These are phyloP conservation scores for Pyrus communis DNA, from an alignment of 306 rosid genomes.

Conservation along the genomic window DNA sequence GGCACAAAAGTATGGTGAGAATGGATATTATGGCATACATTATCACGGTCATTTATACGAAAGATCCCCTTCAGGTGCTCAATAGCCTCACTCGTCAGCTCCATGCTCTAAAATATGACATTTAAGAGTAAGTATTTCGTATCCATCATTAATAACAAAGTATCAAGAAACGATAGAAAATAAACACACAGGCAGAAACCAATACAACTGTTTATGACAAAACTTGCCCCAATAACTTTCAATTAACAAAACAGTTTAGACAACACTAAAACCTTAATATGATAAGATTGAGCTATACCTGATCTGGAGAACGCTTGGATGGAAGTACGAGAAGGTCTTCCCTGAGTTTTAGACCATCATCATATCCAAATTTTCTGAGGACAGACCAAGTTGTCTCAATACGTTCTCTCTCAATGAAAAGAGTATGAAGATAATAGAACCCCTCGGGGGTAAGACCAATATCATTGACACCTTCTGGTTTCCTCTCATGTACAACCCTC, in stretches of 20 bases:
- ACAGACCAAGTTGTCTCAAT: slow-evolving; percentile 89
- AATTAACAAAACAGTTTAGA: slow-evolving; percentile 9
- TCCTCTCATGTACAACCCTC: slow-evolving; percentile 65
- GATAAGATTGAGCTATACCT: slow-evolving; percentile 38
- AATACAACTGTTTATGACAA: not conserved
- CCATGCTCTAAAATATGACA: slow-evolving; percentile 68
- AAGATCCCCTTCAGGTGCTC: slow-evolving; percentile 80
- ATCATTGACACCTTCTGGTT: slow-evolving; percentile 67
- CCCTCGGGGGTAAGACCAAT: slow-evolving; percentile 84
- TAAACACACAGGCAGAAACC: not conserved
- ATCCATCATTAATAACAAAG: not conserved
- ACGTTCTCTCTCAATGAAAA: slow-evolving; percentile 68
- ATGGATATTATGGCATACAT: slow-evolving; percentile 39
- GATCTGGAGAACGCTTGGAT: slow-evolving; percentile 67
- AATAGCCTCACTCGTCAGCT: slow-evolving; percentile 77
- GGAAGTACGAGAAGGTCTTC: slow-evolving; percentile 67
- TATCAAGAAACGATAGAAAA: not conserved
- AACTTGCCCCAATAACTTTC: not conserved
- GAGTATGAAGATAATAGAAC: slow-evolving; percentile 59
- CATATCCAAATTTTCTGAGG: slow-evolving; percentile 77
- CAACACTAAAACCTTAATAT: slow-evolving; percentile 20
- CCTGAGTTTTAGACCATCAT: slow-evolving; percentile 64
- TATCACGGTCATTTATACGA: slow-evolving; percentile 68
- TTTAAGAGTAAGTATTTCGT: slow-evolving; percentile 14
- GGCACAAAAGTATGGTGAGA: slow-evolving; percentile 3